Evolutionary conservation across 208 protist species (phyloP), one percentile per base, ranked within the genome.

Genomic region (Leishmania tropica): DNA sequence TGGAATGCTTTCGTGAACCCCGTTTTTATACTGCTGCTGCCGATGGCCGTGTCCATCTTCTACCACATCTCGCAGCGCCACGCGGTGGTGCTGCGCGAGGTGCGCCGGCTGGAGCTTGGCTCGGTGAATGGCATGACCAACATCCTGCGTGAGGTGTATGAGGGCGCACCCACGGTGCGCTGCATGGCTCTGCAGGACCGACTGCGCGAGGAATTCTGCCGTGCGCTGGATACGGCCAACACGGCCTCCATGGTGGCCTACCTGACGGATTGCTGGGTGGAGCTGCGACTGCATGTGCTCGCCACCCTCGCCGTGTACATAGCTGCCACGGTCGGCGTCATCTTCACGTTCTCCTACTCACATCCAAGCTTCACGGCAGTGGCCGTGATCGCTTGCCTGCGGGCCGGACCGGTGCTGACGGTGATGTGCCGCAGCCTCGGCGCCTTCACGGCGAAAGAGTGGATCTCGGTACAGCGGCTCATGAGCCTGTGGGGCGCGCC

Each of bases 171-270:
- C 21, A 85, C 85, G 62, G 86, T 93, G 76, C 92, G 92, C 51
- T 92, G 87, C 81, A 83, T 93, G 76, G 85, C 86, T 13, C 53
- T 95, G 75, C 85, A 90, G 58, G 92, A 92, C 48, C 86, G 83
- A 21, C 83, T 95, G 37, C 90, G 92, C 1, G 89, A 92, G 83
- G 90, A 95, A 85, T 95, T 90, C 86, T 93, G 89, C 80, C 85
- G 88, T 68, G 73, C 92, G 3, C 76, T 95, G 45, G 92, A 95
- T 83, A 89, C 84, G 45, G 79, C 87, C 60, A 93, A 95, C 87
- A 88, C 85, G 65, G 92, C 86, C 40, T 85, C 83, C 53, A 88
- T 94, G 83, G 83, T 92, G 72, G 77, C 73, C 51, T 89, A 90
- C 76, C 88, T 90, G 85, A 75, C 82, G 0, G 89, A 95, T 31